A percentile compares a stretch with the other conserved stretches of the same genome.
Evolutionary conservation across 2,329 filamentous ascomycete genomes (phyloP).

Genomic region (Fusarium papillatum): DNA sequence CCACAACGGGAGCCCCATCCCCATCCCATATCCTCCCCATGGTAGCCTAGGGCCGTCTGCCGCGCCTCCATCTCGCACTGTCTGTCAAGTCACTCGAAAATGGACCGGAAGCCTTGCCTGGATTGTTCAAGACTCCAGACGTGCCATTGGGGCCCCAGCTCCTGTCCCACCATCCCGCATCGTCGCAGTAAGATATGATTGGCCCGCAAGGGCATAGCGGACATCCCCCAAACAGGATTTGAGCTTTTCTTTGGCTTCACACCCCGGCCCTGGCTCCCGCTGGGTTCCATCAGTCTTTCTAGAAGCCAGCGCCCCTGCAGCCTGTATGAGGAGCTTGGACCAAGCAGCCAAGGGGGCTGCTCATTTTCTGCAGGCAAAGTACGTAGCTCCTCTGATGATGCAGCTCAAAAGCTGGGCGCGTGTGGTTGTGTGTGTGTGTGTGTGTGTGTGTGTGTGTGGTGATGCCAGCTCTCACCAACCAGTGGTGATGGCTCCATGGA

Average conservation of each 20-base stretch:
- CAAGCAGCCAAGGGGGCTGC: constrained; percentile 31
- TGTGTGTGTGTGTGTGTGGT: not conserved
- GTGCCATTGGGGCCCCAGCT: constrained; percentile 36
- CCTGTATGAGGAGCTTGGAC: constrained; percentile 43
- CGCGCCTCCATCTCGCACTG: constrained; percentile 42
- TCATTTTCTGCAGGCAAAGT: constrained; percentile 24
- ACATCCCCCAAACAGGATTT: constrained; percentile 41
- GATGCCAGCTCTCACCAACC: constrained; percentile 10
- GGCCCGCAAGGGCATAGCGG: constrained; percentile 20
- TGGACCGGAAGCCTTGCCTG: constrained; percentile 49
- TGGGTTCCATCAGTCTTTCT: constrained; percentile 45
- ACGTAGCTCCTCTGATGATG: constrained; percentile 28
- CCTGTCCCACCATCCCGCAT: constrained; percentile 44
- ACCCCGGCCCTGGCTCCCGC: constrained; percentile 33
- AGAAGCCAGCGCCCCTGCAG: constrained; percentile 48
- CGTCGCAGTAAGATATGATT: constrained; percentile 36
- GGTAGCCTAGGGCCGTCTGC: constrained; percentile 31
- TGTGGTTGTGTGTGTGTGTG: not conserved
- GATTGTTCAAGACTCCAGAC: constrained; percentile 38
- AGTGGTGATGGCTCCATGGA: constrained; percentile 8
- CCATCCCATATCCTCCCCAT: constrained; percentile 3
- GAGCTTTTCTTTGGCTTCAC: constrained; percentile 23
- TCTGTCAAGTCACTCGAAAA: constrained; percentile 49
- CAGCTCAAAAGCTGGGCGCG: constrained; percentile 7
- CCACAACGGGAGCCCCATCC: constrained; percentile 15